Base-by-base conservation (phyloP, 2,329 filamentous ascomycete genomes). In the Cyphellophora attinorum region DNA sequence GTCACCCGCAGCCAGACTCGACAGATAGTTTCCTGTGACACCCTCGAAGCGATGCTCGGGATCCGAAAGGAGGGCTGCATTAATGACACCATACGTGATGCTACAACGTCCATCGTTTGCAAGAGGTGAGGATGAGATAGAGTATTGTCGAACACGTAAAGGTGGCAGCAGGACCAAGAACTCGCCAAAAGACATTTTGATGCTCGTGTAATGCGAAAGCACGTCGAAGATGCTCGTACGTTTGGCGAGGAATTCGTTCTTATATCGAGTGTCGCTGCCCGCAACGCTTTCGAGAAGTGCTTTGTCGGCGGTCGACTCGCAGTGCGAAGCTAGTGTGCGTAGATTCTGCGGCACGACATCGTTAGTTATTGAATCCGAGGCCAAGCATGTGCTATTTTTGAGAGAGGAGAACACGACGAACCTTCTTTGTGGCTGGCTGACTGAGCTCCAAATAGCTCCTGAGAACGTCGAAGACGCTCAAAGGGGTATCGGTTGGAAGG, bases 71-170 rank as follows among this genome's bases (percentile, higher is more conserved):
- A n/a, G n/a, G n/a, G n/a, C n/a, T n/a, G n/a, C n/a, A n/a, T n/a
- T n/a, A n/a, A n/a, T n/a, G n/a, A n/a, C n/a, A 3, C 70, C 68
- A 59, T 81, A 85, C 3, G 80, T 85, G 16, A 88, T 66, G 0
- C 78, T 77, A 33, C 72, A 70, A 38, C 64, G 64, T 8, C 59
- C 61, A 0, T 71, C 64, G 42, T 78, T 68, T 42, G 62, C 64
- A 0, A 84, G 64, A 0, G 81, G 79, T 0, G 81, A 84, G 0
- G 81, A 85, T 0, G 81, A 85, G 50, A 88, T 85, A 19, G 77
- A 83, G 62, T 86, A 86, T 54, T 84, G 79, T n/a, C 81, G 72
- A 25, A 83, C 68, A 17, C 81, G 76, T 76, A 91, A 83, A 0
- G 82, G 79, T 2, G 81, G 80, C 1, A 86, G 69, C 67, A 85